phyloP scores from a whole-genome alignment of 768 basidiomycete species.

The Mycena crocata region DNA sequence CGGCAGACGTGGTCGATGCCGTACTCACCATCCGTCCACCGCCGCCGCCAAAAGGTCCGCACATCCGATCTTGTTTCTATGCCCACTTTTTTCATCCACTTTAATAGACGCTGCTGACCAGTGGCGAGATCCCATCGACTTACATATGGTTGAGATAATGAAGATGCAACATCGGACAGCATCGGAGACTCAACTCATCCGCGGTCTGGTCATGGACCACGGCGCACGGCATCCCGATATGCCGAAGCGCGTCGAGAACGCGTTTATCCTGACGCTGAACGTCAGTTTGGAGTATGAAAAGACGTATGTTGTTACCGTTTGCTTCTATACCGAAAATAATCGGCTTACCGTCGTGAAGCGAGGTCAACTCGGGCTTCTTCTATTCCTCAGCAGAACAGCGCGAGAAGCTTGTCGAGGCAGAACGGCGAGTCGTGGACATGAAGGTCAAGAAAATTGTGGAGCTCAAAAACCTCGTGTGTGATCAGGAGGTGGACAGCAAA shows the following conservation, averaged over 20 bases:
- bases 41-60: constrained; percentile 67
- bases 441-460: constrained; percentile 97
- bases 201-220: constrained; percentile 96
- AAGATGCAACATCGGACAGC: constrained; percentile 99
- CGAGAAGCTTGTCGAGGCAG: constrained; percentile 98
- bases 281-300: constrained; percentile 99
- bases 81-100: constrained; percentile 13
- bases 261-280: constrained; percentile 94
- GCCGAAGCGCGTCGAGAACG: constrained; percentile 98
- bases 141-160: constrained; percentile 99
- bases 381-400: constrained; percentile 98
- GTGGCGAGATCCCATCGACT: constrained; percentile 91
- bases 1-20: constrained; percentile 95
- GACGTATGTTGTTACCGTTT: constrained; percentile 77
- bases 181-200: constrained; percentile 95
- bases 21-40: constrained; percentile 88
- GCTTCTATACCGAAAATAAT: constrained; percentile 34
- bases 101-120: constrained; percentile 68
- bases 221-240: constrained; percentile 98
- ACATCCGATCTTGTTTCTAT: constrained; percentile 26
- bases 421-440: constrained; percentile 91
- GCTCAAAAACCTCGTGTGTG: constrained; percentile 95
- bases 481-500: constrained; percentile 86
- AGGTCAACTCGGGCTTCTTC: constrained; percentile 99
- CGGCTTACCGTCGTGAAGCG: constrained; percentile 61